These are phyloP conservation scores for Syzygium syzygioides DNA, from an alignment of 441 rosid genomes.

Conservation along the genomic window DNA sequence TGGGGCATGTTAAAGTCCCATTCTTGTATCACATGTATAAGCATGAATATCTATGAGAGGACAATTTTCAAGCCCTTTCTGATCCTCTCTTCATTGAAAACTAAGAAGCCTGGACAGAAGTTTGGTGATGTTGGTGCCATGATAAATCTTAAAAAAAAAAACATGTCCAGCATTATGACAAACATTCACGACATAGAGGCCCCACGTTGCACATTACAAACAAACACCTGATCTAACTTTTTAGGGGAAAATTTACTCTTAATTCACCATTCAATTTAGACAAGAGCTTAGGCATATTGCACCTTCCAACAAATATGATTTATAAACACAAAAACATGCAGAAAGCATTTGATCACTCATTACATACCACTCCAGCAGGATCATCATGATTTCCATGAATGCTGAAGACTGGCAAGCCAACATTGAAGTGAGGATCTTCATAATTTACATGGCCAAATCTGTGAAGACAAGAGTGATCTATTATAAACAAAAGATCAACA, in stretches of 20 bases:
- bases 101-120: not conserved
- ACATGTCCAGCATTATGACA: not conserved
- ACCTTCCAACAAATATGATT: not conserved
- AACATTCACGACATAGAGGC: not conserved
- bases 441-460: conserved; percentile 98
- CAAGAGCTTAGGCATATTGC: not conserved
- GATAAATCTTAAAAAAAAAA: not conserved
- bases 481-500: not conserved
- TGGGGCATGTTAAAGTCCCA: not conserved
- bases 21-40: not conserved
- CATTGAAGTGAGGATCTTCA: conserved; percentile 97
- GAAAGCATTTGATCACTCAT: conserved; percentile 13
- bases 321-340: conserved; percentile 2
- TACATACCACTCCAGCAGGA: conserved; percentile 97
- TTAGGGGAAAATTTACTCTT: not conserved
- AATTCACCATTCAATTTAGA: not conserved
- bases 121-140: not conserved
- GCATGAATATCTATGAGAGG: not conserved
- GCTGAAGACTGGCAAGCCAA: conserved; percentile 94
- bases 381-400: conserved; percentile 99
- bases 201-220: not conserved
- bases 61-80: not conserved
- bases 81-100: not conserved
- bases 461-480: conserved; percentile 13
- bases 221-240: not conserved